Conservation (phyloP, 1,284 basidiomycete species). For the Fomitiporia mediterranea region DNA sequence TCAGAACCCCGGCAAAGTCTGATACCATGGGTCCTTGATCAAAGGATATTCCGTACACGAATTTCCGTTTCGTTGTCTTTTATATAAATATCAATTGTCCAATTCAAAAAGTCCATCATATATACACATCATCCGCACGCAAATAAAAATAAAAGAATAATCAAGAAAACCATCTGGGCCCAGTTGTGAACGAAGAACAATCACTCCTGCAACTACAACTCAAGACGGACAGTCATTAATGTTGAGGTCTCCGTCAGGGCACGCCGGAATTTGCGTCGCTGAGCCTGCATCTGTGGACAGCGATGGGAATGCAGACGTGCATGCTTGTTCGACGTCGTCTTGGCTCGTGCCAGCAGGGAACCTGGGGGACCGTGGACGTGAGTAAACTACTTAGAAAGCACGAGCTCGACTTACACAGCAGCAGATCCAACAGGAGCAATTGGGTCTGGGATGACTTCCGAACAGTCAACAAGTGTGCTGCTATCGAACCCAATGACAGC, state of each 20-base stretch:
- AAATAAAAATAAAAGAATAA: not conserved
- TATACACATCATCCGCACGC: not conserved
- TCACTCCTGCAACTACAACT: not conserved
- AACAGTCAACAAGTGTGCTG: constrained; percentile 20
- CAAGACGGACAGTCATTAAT: constrained; percentile 16
- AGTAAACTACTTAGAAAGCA: not conserved
- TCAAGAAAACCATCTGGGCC: not conserved
- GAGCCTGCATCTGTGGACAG: constrained; percentile 5
- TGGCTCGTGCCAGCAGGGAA: constrained; percentile 19
- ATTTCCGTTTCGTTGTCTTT: too few relatives aligned
- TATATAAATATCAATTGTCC: too few relatives aligned
- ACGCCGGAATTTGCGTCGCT: constrained; percentile 15
- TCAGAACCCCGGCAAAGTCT: too few relatives aligned
- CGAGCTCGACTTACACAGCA: constrained; percentile 3
- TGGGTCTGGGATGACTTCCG: constrained; percentile 19
- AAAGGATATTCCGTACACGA: too few relatives aligned
- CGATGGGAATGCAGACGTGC: constrained; percentile 16
- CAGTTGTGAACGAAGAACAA: not conserved
- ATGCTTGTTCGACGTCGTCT: constrained; percentile 13
- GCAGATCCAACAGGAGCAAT: constrained; percentile 6
- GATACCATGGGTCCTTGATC: too few relatives aligned
- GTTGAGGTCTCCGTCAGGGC: constrained; percentile 16
- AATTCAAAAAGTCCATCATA: not conserved
- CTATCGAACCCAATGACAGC: constrained; percentile 30
- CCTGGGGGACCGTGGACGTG: not conserved